A percentile compares a stretch with the other conserved stretches of the same genome.
phyloP scores from a whole-genome alignment of 2,329 filamentous ascomycete genomes.

The Phyllosticta paracitricarpa region DNA sequence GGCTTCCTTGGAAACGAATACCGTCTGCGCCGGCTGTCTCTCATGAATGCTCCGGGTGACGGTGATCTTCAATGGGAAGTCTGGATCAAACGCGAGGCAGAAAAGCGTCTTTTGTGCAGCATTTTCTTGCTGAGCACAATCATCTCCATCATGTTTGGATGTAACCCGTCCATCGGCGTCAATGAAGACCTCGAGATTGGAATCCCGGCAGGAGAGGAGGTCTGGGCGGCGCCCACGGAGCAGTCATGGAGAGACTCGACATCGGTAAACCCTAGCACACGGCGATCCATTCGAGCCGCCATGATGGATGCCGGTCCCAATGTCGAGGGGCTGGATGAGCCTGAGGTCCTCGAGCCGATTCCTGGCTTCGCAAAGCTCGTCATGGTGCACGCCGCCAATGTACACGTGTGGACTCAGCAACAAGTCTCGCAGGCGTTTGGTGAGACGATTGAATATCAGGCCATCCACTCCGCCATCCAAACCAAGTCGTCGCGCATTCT shows the following conservation, averaged over 20 bases:
- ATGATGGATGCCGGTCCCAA: constrained; percentile 18
- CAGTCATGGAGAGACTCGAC: constrained; percentile 17
- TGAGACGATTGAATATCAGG: not conserved
- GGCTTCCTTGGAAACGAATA: constrained; percentile 16
- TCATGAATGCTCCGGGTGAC: constrained; percentile 8
- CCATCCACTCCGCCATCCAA: not conserved
- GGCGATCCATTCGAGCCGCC: constrained; percentile 6
- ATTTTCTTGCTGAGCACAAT: constrained; percentile 25
- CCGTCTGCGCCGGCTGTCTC: constrained; percentile 14
- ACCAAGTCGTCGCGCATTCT: constrained; percentile 18
- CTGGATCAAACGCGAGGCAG: constrained; percentile 22
- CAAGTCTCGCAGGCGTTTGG: constrained; percentile 22
- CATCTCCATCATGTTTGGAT: constrained; percentile 23
- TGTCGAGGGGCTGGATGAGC: constrained; percentile 17
- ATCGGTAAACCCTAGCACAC: not conserved
- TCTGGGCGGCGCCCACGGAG: constrained; percentile 23
- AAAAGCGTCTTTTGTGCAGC: constrained; percentile 23
- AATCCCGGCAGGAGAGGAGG: constrained; percentile 21
- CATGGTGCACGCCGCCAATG: constrained; percentile 27
- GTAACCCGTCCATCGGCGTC: constrained; percentile 23
- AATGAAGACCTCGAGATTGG: constrained; percentile 26
- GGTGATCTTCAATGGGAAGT: constrained; percentile 17
- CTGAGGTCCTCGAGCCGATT: constrained; percentile 9
- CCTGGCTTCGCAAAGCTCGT: constrained; percentile 23
- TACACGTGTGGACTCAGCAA: constrained; percentile 26